Evolutionary conservation across 257 asterid species (phyloP).

Genomic region (Haberlea rhodopensis): DNA sequence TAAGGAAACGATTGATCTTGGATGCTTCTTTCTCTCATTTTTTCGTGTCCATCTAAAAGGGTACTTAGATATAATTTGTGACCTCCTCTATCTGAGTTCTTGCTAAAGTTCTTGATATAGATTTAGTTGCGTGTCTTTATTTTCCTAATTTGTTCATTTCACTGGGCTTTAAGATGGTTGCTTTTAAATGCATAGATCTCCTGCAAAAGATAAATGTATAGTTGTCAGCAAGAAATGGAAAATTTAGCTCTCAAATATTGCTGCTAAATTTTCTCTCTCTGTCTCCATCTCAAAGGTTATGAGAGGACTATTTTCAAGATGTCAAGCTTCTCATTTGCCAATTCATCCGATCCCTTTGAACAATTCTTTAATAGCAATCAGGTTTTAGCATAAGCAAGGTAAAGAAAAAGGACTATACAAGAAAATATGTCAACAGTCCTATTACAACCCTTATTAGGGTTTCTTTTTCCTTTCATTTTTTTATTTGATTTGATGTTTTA

Average conservation of each 20-base stretch:
- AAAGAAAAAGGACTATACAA: slow-evolving; percentile 30
- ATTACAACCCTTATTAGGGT: slow-evolving; percentile 32
- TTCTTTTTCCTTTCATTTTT: slow-evolving; percentile 5
- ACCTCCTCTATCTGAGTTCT: slow-evolving; percentile 11
- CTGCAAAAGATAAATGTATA: slow-evolving; percentile 27
- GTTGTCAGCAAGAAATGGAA: slow-evolving; percentile 39
- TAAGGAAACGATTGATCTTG: slow-evolving; percentile 15
- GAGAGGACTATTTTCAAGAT: slow-evolving; percentile 34
- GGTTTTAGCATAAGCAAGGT: slow-evolving; percentile 32
- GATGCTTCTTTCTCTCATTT: background rate
- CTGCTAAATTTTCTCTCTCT: slow-evolving; percentile 20
- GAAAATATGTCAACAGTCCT: slow-evolving; percentile 32
- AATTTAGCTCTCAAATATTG: slow-evolving; percentile 33
- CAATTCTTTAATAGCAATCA: slow-evolving; percentile 31
- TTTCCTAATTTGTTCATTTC: slow-evolving; percentile 30
- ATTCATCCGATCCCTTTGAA: slow-evolving; percentile 15
- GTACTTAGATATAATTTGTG: slow-evolving; percentile 6
- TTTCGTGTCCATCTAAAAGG: slow-evolving; percentile 16
- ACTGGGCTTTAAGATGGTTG: slow-evolving; percentile 33
- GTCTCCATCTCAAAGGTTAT: slow-evolving; percentile 30
- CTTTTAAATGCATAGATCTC: slow-evolving; percentile 47
- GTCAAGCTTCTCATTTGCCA: slow-evolving; percentile 54
- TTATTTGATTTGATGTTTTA: background rate
- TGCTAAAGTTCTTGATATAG: slow-evolving; percentile 29
- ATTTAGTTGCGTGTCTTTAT: slow-evolving; percentile 34